Percentiles rank a stretch among this genome's conserved stretches.
Conservation (phyloP, 768 basidiomycete species). For the Tephrocybe sp. region DNA sequence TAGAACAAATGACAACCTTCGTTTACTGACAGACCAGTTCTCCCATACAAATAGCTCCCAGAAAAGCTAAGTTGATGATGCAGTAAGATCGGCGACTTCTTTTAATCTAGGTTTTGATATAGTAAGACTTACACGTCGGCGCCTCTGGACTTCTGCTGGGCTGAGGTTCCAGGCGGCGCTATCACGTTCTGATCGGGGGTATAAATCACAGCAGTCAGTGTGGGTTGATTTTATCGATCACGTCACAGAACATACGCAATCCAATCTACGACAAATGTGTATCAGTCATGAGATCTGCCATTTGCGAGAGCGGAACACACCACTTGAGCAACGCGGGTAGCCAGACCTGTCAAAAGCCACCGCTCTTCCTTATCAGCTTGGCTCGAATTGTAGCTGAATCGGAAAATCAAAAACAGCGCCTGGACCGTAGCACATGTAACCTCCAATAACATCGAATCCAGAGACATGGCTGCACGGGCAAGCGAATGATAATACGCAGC, state of each 20-base stretch:
- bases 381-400: slow-evolving; percentile 40
- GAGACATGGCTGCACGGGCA: slow-evolving; percentile 43
- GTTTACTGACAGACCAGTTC: slow-evolving; percentile 40
- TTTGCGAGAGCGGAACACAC: slow-evolving; percentile 27
- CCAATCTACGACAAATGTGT: slow-evolving; percentile 35
- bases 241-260: slow-evolving; percentile 38
- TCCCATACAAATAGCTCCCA: slow-evolving; percentile 55
- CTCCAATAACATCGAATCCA: slow-evolving; percentile 41
- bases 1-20: not conserved
- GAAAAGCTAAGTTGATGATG: slow-evolving; percentile 35
- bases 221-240: not conserved
- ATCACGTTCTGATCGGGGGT: slow-evolving; percentile 42
- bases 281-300: slow-evolving; percentile 1
- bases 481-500: slow-evolving; percentile 46
- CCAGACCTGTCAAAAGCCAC: slow-evolving; percentile 48
- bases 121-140: slow-evolving; percentile 29
- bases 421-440: slow-evolving; percentile 47
- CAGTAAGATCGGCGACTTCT: not conserved
- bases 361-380: slow-evolving; percentile 40
- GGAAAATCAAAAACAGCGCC: slow-evolving; percentile 41
- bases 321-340: slow-evolving; percentile 38
- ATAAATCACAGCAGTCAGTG: not conserved
- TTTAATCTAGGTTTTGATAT: not conserved
- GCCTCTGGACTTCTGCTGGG: slow-evolving; percentile 42
- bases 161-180: slow-evolving; percentile 45